Base-by-base conservation (phyloP, 129 eudicot species). In the Flaveria linearis region DNA sequence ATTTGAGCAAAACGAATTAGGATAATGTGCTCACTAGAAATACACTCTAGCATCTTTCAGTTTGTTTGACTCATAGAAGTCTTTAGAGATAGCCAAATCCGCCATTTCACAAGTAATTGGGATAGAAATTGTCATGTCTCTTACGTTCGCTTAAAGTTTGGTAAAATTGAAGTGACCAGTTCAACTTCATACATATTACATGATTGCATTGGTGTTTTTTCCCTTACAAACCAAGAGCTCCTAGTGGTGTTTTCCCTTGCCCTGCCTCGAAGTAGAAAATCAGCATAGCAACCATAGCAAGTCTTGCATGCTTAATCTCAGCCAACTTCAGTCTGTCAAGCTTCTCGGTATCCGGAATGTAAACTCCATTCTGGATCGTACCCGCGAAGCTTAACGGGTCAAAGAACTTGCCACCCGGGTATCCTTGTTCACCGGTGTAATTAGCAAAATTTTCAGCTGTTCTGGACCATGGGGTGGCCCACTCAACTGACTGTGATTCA, bases 231-330 rank as follows among this genome's bases (percentile, higher is more conserved):
- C 93, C 98, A 76, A 94, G 92, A 72, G 96, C 98, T 20, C 97
- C 97, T 47, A 94, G 97, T 77, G 98, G 98, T n/a, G 98, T 91
- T 70, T 94, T 91, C 80, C 98, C 98, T 75, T 94, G 98, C 12
- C 97, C 98, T 6, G 97, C 98, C 80, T 94, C 98, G 58, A 94
- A 88, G 85, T 94, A 91, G 86, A 94, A 94, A 49, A 88, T 89
- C 15, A 94, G 72, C 98, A 91, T 94, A 9, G 97, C 98, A 80
- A 94, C 52, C 98, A 94, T 94, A 8, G 98, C 98, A 17, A 94
- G 60, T 72, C 98, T 84, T 22, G 98, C 91, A 67, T 91, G 98
- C 85, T 94, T 94, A 55, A 94, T 91, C 88, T 94, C 98, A 39
- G 97, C 98, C 64, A 94, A 49, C 84, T 94, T 91, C 79, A 94